Conservation (phyloP, 768 basidiomycete genomes). For the Royoungia palumana region DNA sequence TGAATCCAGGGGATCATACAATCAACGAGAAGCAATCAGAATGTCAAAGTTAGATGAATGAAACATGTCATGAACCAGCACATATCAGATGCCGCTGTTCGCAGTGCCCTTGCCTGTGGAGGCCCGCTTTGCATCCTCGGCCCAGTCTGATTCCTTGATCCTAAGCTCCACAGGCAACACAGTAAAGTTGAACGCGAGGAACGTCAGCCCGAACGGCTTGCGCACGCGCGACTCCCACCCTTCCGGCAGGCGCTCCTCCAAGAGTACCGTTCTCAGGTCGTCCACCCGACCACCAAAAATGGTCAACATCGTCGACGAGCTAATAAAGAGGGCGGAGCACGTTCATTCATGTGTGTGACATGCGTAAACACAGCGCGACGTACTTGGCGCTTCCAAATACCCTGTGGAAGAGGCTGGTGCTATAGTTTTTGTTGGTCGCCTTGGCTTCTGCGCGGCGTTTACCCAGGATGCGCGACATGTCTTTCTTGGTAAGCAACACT, state of each 20-base stretch:
- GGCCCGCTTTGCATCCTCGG: not conserved
- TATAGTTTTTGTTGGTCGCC: constrained; percentile 55
- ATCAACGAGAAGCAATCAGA: too few species aligned
- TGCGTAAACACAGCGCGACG: constrained; percentile 17
- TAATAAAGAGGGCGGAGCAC: constrained; percentile 23
- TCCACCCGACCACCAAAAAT: constrained; percentile 64
- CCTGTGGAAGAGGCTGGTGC: constrained; percentile 50
- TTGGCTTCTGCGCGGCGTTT: constrained; percentile 62
- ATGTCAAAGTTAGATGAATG: too few species aligned
- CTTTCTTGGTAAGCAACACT: constrained; percentile 48
- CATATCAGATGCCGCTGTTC: not conserved
- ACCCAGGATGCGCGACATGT: constrained; percentile 55
- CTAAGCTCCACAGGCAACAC: constrained; percentile 25
- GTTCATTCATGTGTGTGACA: too few species aligned
- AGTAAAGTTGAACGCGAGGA: constrained; percentile 51
- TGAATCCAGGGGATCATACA: too few species aligned
- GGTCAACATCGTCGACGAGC: constrained; percentile 63
- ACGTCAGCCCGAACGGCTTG: constrained; percentile 55
- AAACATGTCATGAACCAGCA: too few species aligned
- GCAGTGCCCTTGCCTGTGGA: too few species aligned
- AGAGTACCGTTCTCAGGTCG: constrained; percentile 52
- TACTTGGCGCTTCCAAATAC: constrained; percentile 71
- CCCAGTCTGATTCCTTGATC: constrained; percentile 22
- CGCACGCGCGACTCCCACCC: constrained; percentile 67
- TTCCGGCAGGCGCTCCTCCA: constrained; percentile 67